Evolutionary conservation across 768 basidiomycete species (phyloP).

Genomic region (Rhizopogon rudus): DNA sequence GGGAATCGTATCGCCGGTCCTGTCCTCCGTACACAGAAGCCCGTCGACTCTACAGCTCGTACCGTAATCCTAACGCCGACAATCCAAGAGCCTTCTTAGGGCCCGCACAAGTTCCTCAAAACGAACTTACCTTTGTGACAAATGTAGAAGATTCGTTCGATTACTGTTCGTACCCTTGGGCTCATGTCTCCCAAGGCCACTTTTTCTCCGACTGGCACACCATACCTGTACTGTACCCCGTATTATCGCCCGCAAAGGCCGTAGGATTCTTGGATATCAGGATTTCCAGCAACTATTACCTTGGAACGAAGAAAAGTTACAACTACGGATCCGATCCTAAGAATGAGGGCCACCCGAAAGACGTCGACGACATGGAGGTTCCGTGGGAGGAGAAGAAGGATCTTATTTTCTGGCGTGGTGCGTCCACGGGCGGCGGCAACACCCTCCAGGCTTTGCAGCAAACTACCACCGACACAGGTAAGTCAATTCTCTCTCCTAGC

Average conservation of each 20-base stretch:
- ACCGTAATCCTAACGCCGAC: slow-evolving; percentile 43
- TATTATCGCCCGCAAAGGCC: slow-evolving; percentile 90
- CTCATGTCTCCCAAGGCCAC: slow-evolving; percentile 85
- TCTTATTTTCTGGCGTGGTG: slow-evolving; percentile 91
- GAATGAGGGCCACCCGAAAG: slow-evolving; percentile 57
- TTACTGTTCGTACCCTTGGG: slow-evolving; percentile 79
- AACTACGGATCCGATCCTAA: slow-evolving; percentile 90
- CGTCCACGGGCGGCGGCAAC: slow-evolving; percentile 91
- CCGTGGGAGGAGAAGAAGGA: slow-evolving; percentile 87
- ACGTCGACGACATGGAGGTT: slow-evolving; percentile 80
- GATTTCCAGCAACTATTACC: slow-evolving; percentile 97
- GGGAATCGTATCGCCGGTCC: slow-evolving; percentile 93
- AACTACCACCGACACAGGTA: slow-evolving; percentile 87
- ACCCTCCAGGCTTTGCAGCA: slow-evolving; percentile 74
- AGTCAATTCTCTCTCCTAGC: slow-evolving; percentile 4
- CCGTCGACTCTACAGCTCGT: slow-evolving; percentile 76
- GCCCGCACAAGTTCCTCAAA: slow-evolving; percentile 10
- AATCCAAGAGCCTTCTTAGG: slow-evolving; percentile 23
- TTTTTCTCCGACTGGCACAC: slow-evolving; percentile 98
- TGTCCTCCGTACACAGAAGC: slow-evolving; percentile 77
- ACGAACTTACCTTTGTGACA: slow-evolving; percentile 31
- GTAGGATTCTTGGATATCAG: slow-evolving; percentile 85
- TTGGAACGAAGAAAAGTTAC: slow-evolving; percentile 64
- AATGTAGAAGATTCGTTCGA: slow-evolving; percentile 63
- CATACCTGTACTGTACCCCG: slow-evolving; percentile 80